phyloP scores from a whole-genome alignment of 176 grass and related monocot genomes.

The Secale cereale region DNA sequence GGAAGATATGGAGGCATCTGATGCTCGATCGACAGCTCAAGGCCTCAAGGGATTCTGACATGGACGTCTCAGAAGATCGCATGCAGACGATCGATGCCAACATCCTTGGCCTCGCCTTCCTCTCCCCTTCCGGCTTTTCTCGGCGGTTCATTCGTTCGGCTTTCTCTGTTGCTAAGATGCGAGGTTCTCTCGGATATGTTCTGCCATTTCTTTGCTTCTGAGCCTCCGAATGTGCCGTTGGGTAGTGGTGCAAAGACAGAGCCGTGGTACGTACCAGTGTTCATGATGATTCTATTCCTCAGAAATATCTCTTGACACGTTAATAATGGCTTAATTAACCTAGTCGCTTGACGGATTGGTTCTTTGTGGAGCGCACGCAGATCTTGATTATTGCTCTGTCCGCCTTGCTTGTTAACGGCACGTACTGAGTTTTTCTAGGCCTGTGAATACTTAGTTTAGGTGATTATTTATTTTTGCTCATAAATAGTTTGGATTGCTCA shows the following conservation, averaged over 20 bases:
- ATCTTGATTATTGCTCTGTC: not conserved
- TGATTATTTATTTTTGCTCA: too few species aligned
- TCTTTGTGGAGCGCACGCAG: not conserved
- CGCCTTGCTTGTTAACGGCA: not conserved
- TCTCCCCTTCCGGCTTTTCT: not conserved
- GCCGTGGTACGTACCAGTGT: not conserved
- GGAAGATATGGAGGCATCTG: constrained; percentile 28
- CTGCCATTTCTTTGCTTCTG: not conserved
- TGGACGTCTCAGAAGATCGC: constrained; percentile 3
- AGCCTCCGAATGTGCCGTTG: constrained; percentile 32
- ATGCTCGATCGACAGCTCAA: constrained; percentile 15
- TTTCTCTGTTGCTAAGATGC: constrained; percentile 9
- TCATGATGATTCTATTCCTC: not conserved
- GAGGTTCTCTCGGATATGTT: not conserved
- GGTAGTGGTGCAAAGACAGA: not conserved
- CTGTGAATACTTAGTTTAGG: not conserved
- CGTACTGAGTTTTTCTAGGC: not conserved
- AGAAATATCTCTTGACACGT: not conserved
- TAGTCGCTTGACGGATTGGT: too few species aligned
- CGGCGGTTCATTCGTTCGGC: constrained; percentile 16
- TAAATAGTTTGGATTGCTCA: too few species aligned
- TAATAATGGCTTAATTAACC: too few species aligned
- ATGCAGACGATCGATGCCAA: not conserved
- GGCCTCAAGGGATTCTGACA: constrained; percentile 3
- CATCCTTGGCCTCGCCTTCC: constrained; percentile 30